Base-by-base conservation (phyloP, 2,329 filamentous ascomycete genomes). In the Nemania abortiva region DNA sequence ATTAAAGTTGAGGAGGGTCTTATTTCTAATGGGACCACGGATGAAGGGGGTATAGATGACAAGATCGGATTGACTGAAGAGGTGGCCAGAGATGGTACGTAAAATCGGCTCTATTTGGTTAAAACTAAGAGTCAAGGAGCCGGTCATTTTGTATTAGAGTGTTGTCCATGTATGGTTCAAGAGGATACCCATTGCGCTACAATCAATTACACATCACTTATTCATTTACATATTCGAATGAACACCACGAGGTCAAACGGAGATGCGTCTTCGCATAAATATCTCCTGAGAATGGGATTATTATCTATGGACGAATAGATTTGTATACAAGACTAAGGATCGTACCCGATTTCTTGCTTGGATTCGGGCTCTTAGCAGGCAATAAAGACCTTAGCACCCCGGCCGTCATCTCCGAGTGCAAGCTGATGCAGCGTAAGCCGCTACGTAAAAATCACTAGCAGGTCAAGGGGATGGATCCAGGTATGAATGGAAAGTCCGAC, bases 1-100 rank as follows among this genome's bases (percentile, higher is more conserved):
- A 55, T 66, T 10, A 66, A 69, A 39, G 34, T 63, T n/a, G 63
- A 53, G 20, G 52, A 53, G 20, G 56, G 54, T 13, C n/a, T 65
- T 29, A 49, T 58, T 49, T 37, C 42, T 31, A 54, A 53, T 55
- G 55, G 50, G 15, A 53, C 55, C 9, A 68, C 61, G 53, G 67
- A 68, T 0, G 62, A 73, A 24, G 24, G 49, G 20, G 20, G 29
- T 13, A 22, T 39, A 15, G 53, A 39, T 22, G 53, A 39, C 18
- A 37, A 13, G 29, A 13, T 20, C 24, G 3, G 7, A 5, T 22
- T 20, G 53, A 42, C 42, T 3, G 47, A 58, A 18, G 13, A 47
- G 49, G 20, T 15, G 31, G 27, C 2, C 53, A 18, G 13, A 47
- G 49, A n/a, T 15, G 31, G 27, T 7, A 53, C 11, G 50, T 18